Base-by-base conservation (phyloP, 805 yeast species). In the Candida odintsovae region DNA sequence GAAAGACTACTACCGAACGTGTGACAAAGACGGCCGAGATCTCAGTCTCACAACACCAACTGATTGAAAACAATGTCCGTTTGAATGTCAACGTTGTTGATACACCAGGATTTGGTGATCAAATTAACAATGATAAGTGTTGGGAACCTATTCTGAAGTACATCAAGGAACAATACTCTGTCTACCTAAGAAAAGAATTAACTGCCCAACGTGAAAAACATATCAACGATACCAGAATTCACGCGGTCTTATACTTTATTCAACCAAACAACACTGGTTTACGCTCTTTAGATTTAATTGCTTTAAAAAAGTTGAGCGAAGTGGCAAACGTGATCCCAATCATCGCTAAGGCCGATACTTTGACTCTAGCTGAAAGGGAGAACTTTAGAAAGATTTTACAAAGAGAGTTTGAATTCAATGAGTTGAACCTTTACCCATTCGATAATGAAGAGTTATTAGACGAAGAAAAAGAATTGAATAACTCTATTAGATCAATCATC, bases 21-120 rank as follows among this genome's bases (percentile, higher is more conserved):
- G 76, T 86, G 51, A 85, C 85, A 53, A 85, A 86, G 57, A 92
- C 99, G 26, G 79, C 95, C 4, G 97, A 90, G 63, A 85, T 92
- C 64, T 77, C 80, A 52, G 83, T 83, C 23, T 73, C 82, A 25
- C 66, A 77, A n/a, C 90, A 84, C 51, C 74, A 77, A 16, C 74
- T 94, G 53, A 68, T 80, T 47, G 99, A 94, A 68, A 90, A 89
- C 65, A 86, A 86, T 54, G 98, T 94, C 47, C 81, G 83, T 51
- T 78, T 94, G 64, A 84, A 84, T 59, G 71, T 94, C 53, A 90
- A 89, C 58, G 82, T 94, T 46, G 87, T 94, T 62, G 99, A 94
- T 65, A 94, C 99, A 3, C 98, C 98, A 19, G 98, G 98, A 15
- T 94, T 89, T 72, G 98, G 97, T 36, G 99, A 94, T 73, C 96